Base-by-base conservation (phyloP, 2,329 filamentous ascomycete genomes). In the Xylariaceae sp. region DNA sequence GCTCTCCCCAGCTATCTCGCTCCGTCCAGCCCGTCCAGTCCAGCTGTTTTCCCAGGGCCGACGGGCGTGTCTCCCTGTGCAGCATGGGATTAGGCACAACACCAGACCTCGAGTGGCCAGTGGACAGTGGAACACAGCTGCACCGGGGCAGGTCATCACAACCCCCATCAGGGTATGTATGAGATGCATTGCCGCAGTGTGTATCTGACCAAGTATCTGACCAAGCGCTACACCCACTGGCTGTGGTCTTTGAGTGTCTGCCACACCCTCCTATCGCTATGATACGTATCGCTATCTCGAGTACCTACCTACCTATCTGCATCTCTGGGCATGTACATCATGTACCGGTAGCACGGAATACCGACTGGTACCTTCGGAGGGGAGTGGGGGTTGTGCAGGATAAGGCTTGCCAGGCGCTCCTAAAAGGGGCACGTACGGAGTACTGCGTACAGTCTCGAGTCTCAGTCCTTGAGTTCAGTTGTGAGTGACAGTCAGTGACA, bases 81-180 rank as follows among this genome's bases (percentile, higher is more conserved):
- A 56, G 52, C 44, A 56, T 55, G 51, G 55, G 56, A 52, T 59
- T 58, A 61, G 59, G 56, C 59, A 58, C 54, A 45, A 17, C 60
- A 62, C 56, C 56, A 47, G 62, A 30, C 23, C 23, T 30, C 23
- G 23, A 30, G 23, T 5, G 23, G 5, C 55, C 55, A 45, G 41
- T 13, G 50, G 11, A 41, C 37, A 41, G 41, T 45, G 41, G 41
- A 45, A 45, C 41, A 45, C 11, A 45, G 39, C 50, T 55, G 62
- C 57, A 59, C 56, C 55, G 9, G 60, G 60, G 56, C 60, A 62
- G 57, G 57, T 60, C 61, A 64, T 50, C 35, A 49, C 35, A 56
- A 56, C 54, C 9, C 55, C 51, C 41, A 45, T 45, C 10, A 45
- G 41, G 41, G 41, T 45, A 45, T 45, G 10, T 45, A 45, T 45